Evolutionary conservation across 2,329 filamentous ascomycete species (phyloP), one percentile per base, ranked within the genome.

Genomic region (Clathrospora elynae): DNA sequence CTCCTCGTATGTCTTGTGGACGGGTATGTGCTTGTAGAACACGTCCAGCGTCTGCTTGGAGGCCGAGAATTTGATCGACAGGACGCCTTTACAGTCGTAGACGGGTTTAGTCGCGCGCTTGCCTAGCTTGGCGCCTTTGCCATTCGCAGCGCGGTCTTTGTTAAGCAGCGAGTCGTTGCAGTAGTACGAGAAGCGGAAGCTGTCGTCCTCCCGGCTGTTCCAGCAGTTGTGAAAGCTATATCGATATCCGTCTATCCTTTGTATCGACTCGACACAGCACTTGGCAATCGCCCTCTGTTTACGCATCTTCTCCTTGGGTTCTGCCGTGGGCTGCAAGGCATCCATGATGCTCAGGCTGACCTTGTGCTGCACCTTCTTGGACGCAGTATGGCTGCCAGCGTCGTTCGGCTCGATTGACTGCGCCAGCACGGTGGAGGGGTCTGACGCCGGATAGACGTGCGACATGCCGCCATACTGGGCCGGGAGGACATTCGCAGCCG

Each of bases 201-300:
- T 70, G 34, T 75, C 73, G 45, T 75, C 71, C 45, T 74, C 73
- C 24, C 75, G 61, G 49, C 72, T 73, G 33, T 70, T 70, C 74
- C 74, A 76, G 48, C 72, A 73, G 46, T 77, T 76, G 62, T 75
- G 74, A 65, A 76, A 76, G 66, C 68, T 73, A 61, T 77, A 77
- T 16, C 71, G 67, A 57, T 70, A 77, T 42, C 74, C 74, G 53
- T 77, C 74, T 13, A 67, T 63, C n/a, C 60, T 58, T 52, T 75
- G 71, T 30, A 76, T 71, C 10, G 68, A 57, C 40, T 73, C 68
- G 18, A 76, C 66, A 44, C 73, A 68, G 43, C 69, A 71, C 51
- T 75, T 74, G 12, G 73, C 74, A 29, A 76, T 74, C 25, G 74
- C 73, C 17, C 73, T 61, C 53, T 77, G 74, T 51, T 71, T 71